These are phyloP conservation scores for Neurospora sp. DNA, from an alignment of 495 filamentous ascomycete genomes.

Conservation along the genomic window DNA sequence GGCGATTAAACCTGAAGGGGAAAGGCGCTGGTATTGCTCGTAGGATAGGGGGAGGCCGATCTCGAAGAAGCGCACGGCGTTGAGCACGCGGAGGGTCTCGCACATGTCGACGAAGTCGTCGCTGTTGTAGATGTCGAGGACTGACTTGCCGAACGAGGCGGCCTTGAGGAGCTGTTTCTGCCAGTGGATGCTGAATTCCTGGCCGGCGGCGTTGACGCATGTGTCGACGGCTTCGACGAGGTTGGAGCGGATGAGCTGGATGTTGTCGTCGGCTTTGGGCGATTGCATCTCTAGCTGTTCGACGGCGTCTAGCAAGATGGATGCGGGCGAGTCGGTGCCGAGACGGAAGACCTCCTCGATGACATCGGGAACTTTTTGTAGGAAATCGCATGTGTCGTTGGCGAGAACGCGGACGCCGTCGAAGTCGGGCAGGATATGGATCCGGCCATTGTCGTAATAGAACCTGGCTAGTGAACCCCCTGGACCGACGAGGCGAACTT, in stretches of 20 bases:
- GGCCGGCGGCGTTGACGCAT: constrained; percentile 81
- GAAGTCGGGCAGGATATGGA: constrained; percentile 83
- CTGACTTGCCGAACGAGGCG: constrained; percentile 93
- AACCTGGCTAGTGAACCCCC: constrained; percentile 70
- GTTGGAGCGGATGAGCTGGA: constrained; percentile 78
- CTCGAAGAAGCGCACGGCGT: constrained; percentile 82
- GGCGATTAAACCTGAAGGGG: constrained; percentile 74
- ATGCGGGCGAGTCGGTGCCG: constrained; percentile 70
- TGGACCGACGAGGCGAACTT: constrained; percentile 89
- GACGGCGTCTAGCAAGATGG: constrained; percentile 84
- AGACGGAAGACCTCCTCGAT: constrained; percentile 83
- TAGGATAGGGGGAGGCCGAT: constrained; percentile 87
- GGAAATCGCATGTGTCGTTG: constrained; percentile 86
- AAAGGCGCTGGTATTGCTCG: constrained; percentile 78
- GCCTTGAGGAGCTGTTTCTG: constrained; percentile 93
- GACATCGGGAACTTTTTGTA: constrained; percentile 84
- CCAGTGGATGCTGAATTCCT: constrained; percentile 84
- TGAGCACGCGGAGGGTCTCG: constrained; percentile 84
- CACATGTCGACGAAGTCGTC: constrained; percentile 99
- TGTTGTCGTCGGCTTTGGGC: constrained; percentile 94
- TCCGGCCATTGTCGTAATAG: constrained; percentile 73
- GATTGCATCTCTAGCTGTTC: constrained; percentile 88
- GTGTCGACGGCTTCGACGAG: constrained; percentile 86
- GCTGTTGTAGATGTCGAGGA: constrained; percentile 89
- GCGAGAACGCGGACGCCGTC: constrained; percentile 84